Percentiles rank a stretch among this genome's conserved stretches.
These are phyloP conservation scores for Blastocystis sp. DNA, from an alignment of 352 stramenopile species.

Conservation along the genomic window DNA sequence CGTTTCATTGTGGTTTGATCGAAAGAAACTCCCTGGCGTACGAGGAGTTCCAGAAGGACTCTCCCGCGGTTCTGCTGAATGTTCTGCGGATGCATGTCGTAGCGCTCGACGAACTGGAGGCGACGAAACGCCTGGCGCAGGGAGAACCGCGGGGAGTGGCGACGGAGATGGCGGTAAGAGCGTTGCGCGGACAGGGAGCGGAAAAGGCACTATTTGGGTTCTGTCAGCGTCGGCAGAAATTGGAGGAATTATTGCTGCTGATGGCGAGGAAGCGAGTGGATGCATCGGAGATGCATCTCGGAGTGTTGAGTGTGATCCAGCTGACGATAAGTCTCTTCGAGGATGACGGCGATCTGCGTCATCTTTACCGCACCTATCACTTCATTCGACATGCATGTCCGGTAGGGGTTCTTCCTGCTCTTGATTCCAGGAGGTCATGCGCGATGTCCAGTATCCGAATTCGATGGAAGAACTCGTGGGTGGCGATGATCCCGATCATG, in stretches of 20 bases:
- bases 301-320: conserved; percentile 13
- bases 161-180: not conserved
- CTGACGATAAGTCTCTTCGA: conserved; percentile 5
- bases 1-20: not conserved
- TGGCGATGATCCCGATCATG: not conserved
- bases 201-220: conserved; percentile 9
- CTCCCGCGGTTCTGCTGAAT: too few species aligned
- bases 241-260: conserved; percentile 12
- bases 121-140: not conserved
- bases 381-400: conserved; percentile 17
- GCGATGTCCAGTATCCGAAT: conserved; percentile 37
- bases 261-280: not conserved
- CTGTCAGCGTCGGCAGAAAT: not conserved
- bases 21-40: not conserved
- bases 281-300: conserved; percentile 3
- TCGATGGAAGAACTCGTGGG: not conserved
- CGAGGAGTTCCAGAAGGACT: too few species aligned
- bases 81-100: too few species aligned
- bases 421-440: not conserved
- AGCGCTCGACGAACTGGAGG: not conserved
- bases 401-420: not conserved
- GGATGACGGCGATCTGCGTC: not conserved
- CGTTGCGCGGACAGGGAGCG: not conserved
- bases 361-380: conserved; percentile 22
- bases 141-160: not conserved